Conservation (phyloP, 495 filamentous ascomycete genomes). For the Alectoria sarmentosa region DNA sequence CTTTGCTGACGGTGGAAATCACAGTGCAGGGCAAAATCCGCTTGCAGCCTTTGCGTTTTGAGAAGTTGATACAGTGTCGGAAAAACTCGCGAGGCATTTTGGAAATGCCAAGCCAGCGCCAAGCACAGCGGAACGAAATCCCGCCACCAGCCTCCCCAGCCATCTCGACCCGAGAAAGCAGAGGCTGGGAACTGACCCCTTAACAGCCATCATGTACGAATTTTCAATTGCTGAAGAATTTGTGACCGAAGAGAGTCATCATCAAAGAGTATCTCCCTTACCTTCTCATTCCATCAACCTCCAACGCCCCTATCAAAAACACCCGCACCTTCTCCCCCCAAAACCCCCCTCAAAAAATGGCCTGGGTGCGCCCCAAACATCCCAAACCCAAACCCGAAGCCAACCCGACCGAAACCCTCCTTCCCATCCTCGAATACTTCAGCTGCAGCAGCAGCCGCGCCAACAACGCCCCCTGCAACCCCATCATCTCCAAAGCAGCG, state of each 20-base stretch:
- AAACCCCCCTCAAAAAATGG: background rate
- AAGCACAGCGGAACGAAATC: background rate
- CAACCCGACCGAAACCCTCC: background rate
- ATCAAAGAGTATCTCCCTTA: background rate
- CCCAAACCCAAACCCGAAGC: background rate
- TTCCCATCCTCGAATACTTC: background rate
- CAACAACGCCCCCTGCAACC: too few species aligned
- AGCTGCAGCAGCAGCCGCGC: background rate
- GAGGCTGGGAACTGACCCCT: background rate
- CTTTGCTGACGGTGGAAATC: too few species aligned
- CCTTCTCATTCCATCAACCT: background rate
- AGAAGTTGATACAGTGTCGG: too few species aligned
- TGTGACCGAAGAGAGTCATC: background rate
- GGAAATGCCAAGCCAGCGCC: background rate
- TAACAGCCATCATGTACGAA: background rate
- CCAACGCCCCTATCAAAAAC: too few species aligned
- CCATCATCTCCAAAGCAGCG: too few species aligned
- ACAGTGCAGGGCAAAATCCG: too few species aligned
- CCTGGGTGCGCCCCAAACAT: background rate
- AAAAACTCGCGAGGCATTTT: too few species aligned
- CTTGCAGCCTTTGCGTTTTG: too few species aligned
- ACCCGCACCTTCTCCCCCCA: background rate
- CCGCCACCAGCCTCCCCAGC: constrained; percentile 5
- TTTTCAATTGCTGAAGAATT: background rate
- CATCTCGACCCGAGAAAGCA: background rate